Conservation (phyloP, 2,329 filamentous ascomycete species). For the Botrytis cinerea region DNA sequence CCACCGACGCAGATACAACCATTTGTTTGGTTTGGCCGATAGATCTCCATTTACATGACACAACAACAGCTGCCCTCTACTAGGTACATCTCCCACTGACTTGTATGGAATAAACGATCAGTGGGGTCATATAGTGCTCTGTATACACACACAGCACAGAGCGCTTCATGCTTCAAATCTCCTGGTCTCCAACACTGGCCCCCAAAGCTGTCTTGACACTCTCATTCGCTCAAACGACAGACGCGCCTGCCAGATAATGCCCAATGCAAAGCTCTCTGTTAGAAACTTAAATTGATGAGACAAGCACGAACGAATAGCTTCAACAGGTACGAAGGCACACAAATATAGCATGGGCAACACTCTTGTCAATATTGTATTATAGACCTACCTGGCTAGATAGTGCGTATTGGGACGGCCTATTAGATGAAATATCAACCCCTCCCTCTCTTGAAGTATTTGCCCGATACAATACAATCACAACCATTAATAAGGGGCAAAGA, state of each 20-base stretch:
- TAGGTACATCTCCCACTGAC: not conserved
- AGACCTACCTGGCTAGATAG: not conserved
- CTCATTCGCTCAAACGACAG: slow-evolving; percentile 7
- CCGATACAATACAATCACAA: slow-evolving; percentile 5
- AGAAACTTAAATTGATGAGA: slow-evolving; percentile 22
- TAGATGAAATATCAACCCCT: slow-evolving; percentile 2
- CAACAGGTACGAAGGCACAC: not conserved
- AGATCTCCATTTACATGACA: slow-evolving; percentile 4
- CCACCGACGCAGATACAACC: not conserved
- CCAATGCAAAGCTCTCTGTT: slow-evolving; percentile 23
- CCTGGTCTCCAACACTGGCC: slow-evolving; percentile 1
- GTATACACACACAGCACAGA: not conserved
- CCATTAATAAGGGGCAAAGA: slow-evolving; percentile 12
- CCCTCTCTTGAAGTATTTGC: not conserved
- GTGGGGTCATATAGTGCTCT: slow-evolving; percentile 6
- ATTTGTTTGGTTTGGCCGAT: not conserved
- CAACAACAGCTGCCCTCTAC: not conserved
- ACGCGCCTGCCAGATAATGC: slow-evolving; percentile 20
- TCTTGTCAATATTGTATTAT: not conserved
- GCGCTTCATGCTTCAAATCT: slow-evolving; percentile 18
- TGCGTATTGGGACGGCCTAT: not conserved
- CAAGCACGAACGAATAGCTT: slow-evolving; percentile 10
- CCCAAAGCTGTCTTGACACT: not conserved
- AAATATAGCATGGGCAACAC: not conserved
- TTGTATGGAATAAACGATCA: slow-evolving; percentile 8